A percentile compares a stretch with the other conserved stretches of the same genome.
Evolutionary conservation across 495 filamentous ascomycete species (phyloP).

Genomic region (Penicillium malachiteum): DNA sequence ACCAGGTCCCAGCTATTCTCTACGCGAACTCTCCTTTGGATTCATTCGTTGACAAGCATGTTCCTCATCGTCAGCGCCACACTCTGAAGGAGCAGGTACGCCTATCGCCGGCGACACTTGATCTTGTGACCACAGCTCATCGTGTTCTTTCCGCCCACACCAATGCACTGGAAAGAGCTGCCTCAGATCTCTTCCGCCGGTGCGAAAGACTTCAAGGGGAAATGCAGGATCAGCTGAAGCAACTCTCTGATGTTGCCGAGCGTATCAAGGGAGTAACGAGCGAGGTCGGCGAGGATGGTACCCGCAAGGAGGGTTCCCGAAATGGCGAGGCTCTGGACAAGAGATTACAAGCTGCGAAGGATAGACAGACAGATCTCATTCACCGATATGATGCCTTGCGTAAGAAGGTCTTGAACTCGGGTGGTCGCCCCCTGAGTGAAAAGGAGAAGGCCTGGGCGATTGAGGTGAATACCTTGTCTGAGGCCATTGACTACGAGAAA

Average conservation of each 20-base stretch:
- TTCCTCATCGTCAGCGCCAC: constrained; percentile 59
- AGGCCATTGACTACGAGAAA: constrained; percentile 27
- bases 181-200: constrained; percentile 77
- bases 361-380: constrained; percentile 58
- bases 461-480: constrained; percentile 57
- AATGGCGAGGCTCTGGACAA: constrained; percentile 55
- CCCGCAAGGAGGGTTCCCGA: constrained; percentile 38
- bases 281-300: constrained; percentile 52
- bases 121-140: constrained; percentile 74
- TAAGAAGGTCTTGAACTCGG: constrained; percentile 55
- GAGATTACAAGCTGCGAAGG: constrained; percentile 58
- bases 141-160: constrained; percentile 73
- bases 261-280: constrained; percentile 66
- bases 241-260: constrained; percentile 63
- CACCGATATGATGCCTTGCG: constrained; percentile 64
- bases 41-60: constrained; percentile 56
- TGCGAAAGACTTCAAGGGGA: constrained; percentile 72
- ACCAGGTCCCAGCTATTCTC: constrained; percentile 66
- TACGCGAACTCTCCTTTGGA: constrained; percentile 59
- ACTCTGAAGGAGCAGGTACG: constrained; percentile 69
- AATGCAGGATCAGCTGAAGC: constrained; percentile 67
- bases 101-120: constrained; percentile 71
- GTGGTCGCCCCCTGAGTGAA: constrained; percentile 66
- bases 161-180: constrained; percentile 65
- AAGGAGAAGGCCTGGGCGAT: constrained; percentile 67